Base-by-base conservation (phyloP, 371 early-diverging fungal genomes). In the Fennellomyces sp. region DNA sequence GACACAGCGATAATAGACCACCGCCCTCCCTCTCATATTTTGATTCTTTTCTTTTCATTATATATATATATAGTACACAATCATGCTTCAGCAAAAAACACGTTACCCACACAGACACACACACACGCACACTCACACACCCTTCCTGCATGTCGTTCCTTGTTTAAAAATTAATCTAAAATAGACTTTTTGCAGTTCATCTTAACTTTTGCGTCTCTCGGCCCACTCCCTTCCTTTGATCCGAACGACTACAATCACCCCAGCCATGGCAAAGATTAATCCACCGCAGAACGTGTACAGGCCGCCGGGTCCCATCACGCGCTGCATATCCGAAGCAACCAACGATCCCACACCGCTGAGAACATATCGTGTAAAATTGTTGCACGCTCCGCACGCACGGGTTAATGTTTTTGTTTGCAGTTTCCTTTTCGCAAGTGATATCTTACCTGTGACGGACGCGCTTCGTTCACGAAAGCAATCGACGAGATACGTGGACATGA, bases 371-470 rank as follows among this genome's bases (percentile, higher is more conserved):
- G 57, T 64, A 57, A 75, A 69, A 27, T 75, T 78, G 29, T 71
- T 73, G 53, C 79, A 78, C 2, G 79, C 79, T 63, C 39, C 29
- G 49, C 11, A 23, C 15, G 52, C 31, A 42, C n/a, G n/a, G n/a
- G n/a, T n/a, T n/a, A n/a, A n/a, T n/a, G n/a, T n/a, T n/a, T n/a
- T n/a, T n/a, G n/a, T n/a, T n/a, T n/a, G n/a, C n/a, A n/a, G n/a
- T n/a, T n/a, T n/a, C n/a, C n/a, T n/a, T n/a, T n/a, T n/a, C n/a
- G n/a, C n/a, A n/a, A n/a, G n/a, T n/a, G n/a, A n/a, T n/a, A n/a
- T n/a, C n/a, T 58, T 70, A 70, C 70, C 70, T 5, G 73, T 75
- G 6, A 75, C 79, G n/a, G 79, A 75, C 2, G 75, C 79, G 36
- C 73, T 59, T 26, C 61, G 59, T 29, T 62, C 59, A 3, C 69